Conservation (phyloP, 78 protist species). For the Dictyostelium intermedium region DNA sequence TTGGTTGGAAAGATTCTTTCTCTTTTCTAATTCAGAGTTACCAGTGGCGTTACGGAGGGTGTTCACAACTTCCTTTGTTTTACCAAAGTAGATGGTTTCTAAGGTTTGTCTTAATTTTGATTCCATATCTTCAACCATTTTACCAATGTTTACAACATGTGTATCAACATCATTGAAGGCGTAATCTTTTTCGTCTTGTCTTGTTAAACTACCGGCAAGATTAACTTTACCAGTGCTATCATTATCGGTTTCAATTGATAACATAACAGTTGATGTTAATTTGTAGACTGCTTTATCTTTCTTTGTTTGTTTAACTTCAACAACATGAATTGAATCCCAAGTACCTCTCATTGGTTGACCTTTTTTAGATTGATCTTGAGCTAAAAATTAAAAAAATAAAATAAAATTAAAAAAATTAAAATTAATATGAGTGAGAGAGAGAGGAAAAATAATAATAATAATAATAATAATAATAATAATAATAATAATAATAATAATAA, state of each 20-base stretch:
- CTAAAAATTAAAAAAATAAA: neutral
- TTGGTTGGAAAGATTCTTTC: conserved; percentile 82
- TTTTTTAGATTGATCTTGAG: conserved; percentile 85
- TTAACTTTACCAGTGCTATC: conserved; percentile 80
- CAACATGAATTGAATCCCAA: conserved; percentile 98
- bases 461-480: neutral
- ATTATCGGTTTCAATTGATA: conserved; percentile 86
- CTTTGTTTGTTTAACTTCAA: conserved; percentile 85
- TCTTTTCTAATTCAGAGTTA: conserved; percentile 69
- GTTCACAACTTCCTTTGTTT: conserved; percentile 94
- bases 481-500: neutral
- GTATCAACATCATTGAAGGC: conserved; percentile 70
- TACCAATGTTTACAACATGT: conserved; percentile 96
- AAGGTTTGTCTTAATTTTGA: conserved; percentile 89
- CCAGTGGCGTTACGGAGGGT: conserved; percentile 57
- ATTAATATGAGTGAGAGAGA: too few species aligned
- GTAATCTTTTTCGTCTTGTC: conserved; percentile 82
- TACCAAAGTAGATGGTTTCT: conserved; percentile 96
- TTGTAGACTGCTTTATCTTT: conserved; percentile 88
- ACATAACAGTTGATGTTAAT: conserved; percentile 96
- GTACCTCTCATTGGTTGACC: conserved; percentile 90
- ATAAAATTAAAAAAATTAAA: neutral
- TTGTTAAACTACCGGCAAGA: conserved; percentile 92
- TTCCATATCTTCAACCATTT: conserved; percentile 97
- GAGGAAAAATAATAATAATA: too few species aligned